Percentiles rank a stretch among this genome's conserved stretches.
Conservation (phyloP, 345 rosid genomes). For the Erodium maritimum region DNA sequence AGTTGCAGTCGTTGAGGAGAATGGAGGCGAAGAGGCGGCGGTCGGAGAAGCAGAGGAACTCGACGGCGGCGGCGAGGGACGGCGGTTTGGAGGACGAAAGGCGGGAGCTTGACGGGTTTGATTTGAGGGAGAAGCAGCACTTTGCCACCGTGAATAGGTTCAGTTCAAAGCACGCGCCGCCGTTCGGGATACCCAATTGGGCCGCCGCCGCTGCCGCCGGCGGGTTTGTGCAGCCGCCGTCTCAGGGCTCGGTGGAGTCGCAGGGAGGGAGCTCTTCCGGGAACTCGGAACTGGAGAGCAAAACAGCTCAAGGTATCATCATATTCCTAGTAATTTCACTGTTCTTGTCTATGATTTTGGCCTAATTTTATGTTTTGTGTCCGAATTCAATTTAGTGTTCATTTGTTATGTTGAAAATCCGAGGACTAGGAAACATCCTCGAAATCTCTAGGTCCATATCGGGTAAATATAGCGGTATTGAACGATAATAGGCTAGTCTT, state of each 20-base stretch:
- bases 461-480: no score
- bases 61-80: conserved; percentile 8
- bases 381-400: no score
- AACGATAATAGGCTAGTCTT: no score
- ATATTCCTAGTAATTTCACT: no score
- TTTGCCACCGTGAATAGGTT: conserved; percentile 14
- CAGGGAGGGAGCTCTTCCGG: conserved; percentile 53
- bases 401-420: no score
- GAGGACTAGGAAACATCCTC: no score
- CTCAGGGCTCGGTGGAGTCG: conserved; percentile 50
- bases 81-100: neutral
- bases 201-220: conserved; percentile 15
- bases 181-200: conserved; percentile 33
- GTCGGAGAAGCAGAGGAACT: conserved; percentile 67
- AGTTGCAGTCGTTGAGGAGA: conserved; percentile 63
- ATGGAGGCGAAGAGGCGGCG: conserved; percentile 83
- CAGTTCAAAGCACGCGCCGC: conserved; percentile 10
- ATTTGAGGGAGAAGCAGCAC: conserved; percentile 25
- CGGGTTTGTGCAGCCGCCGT: conserved; percentile 19
- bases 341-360: no score
- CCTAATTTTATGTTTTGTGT: no score
- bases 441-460: no score
- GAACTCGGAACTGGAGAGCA: conserved; percentile 52
- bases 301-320: conserved; percentile 45
- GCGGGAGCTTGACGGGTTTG: conserved; percentile 14